phyloP scores from a whole-genome alignment of 2,329 filamentous ascomycete species.

The Fusarium clavum region DNA sequence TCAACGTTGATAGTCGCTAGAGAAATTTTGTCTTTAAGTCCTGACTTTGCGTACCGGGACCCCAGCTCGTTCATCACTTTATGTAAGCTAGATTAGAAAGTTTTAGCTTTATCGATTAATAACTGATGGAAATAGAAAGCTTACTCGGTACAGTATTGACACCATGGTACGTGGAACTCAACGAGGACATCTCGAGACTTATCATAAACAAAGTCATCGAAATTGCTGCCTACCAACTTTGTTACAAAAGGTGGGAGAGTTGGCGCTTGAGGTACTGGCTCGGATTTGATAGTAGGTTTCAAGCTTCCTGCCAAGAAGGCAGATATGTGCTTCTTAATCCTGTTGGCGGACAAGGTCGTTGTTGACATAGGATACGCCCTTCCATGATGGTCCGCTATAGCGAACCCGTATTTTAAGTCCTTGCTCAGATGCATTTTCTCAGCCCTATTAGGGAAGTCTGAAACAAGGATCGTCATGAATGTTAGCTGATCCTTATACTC shows the following conservation, averaged over 20 bases:
- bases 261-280: background rate
- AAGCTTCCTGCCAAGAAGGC: background rate
- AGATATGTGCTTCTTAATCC: background rate
- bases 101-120: background rate
- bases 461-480: background rate
- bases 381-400: background rate
- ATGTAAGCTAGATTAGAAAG: background rate
- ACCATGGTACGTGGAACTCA: slow-evolving; percentile 1
- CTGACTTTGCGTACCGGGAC: background rate
- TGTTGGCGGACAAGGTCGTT: background rate
- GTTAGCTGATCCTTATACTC: background rate
- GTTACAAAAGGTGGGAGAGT: background rate
- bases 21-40: background rate
- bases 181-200: background rate
- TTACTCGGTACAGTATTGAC: slow-evolving; percentile 7
- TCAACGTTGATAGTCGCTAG: background rate
- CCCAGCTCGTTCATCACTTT: background rate
- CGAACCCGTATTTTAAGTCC: background rate
- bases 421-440: slow-evolving; percentile 2
- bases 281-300: background rate
- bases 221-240: slow-evolving; percentile 1
- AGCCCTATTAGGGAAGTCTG: background rate
- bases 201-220: background rate
- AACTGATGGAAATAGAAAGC: background rate
- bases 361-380: slow-evolving; percentile 7